These are phyloP conservation scores for Crinitomyces ghanaensis DNA, from an alignment of 805 yeast genomes.

Conservation along the genomic window DNA sequence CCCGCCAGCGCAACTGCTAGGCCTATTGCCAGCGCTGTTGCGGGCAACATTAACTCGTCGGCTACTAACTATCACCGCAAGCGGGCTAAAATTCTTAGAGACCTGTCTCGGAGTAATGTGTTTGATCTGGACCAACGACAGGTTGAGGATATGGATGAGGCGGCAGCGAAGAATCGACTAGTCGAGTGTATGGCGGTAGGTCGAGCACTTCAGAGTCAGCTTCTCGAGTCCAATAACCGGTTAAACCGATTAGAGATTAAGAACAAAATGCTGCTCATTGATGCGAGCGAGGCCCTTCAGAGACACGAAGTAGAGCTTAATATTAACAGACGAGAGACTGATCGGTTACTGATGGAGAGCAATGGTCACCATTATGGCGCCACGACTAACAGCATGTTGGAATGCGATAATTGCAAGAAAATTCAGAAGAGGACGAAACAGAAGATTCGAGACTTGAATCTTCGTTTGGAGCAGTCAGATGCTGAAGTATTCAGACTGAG, in stretches of 20 bases:
- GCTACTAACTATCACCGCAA: no score
- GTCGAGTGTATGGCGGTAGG: slow-evolving; percentile 6
- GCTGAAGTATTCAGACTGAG: no score
- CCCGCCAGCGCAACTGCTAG: no score
- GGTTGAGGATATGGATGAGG: slow-evolving; percentile 5
- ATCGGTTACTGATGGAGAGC: slow-evolving; percentile 29
- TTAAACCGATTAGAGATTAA: slow-evolving; percentile 23
- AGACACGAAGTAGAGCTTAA: slow-evolving; percentile 37
- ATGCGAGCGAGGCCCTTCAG: slow-evolving; percentile 34
- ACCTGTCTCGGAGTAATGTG: no score
- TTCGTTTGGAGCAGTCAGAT: no score
- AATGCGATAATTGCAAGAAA: no score
- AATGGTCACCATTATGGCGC: no score
- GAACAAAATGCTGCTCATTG: slow-evolving; percentile 32
- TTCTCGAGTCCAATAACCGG: slow-evolving; percentile 9
- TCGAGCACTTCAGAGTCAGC: slow-evolving; percentile 5
- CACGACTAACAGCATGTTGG: no score
- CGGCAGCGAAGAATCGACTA: slow-evolving; percentile 2
- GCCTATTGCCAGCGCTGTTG: no score
- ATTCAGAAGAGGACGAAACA: background rate
- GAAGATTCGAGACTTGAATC: slow-evolving; percentile 21
- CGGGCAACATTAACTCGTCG: no score
- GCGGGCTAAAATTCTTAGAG: no score
- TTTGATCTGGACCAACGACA: slow-evolving; percentile 3
- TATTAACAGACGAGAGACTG: slow-evolving; percentile 37